phyloP scores from a whole-genome alignment of 2,329 filamentous ascomycete genomes.

The Epichloe sp. region DNA sequence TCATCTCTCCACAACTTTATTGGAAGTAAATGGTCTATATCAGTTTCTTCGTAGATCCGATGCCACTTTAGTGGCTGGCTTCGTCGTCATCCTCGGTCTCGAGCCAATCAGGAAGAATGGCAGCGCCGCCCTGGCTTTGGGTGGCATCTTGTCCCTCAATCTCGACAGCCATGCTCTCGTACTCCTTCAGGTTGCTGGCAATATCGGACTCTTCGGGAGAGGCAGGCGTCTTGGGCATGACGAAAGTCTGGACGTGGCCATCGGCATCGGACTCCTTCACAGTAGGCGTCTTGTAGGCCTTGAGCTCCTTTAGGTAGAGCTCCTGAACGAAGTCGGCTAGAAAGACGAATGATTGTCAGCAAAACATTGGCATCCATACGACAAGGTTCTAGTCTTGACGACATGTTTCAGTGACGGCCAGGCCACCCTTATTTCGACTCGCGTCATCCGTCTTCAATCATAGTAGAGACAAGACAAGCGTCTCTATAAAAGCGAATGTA shows the following conservation, averaged over 20 bases:
- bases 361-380: neutral
- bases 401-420: no score
- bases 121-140: conserved; percentile 42
- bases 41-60: neutral
- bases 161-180: conserved; percentile 89
- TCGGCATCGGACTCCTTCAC: conserved; percentile 79
- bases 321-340: conserved; percentile 95
- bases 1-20: neutral
- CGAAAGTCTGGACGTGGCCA: conserved; percentile 84
- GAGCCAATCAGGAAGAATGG: conserved; percentile 60
- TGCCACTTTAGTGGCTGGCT: conserved; percentile 31
- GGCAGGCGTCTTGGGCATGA: conserved; percentile 62
- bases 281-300: conserved; percentile 78
- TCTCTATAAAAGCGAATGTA: neutral
- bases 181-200: conserved; percentile 80
- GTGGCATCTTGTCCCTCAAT: conserved; percentile 71
- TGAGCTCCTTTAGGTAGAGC: conserved; percentile 91
- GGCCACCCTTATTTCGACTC: neutral
- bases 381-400: no score
- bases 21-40: neutral
- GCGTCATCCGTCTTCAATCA: neutral
- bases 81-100: conserved; percentile 58
- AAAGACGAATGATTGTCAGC: neutral
- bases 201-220: conserved; percentile 93
- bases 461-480: neutral